Base-by-base conservation (phyloP, 106 monocot genomes). In the Allium fistulosum region DNA sequence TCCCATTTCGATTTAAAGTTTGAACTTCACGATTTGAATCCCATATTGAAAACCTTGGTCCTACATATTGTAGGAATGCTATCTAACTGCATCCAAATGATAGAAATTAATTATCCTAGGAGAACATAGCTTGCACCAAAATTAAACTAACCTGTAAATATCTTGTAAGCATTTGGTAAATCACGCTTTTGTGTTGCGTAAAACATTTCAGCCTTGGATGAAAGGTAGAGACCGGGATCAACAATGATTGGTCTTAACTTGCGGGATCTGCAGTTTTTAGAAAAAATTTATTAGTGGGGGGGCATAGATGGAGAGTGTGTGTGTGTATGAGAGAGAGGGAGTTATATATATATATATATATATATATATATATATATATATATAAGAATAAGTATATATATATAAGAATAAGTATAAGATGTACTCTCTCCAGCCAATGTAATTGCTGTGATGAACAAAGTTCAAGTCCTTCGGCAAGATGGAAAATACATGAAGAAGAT, bases 401-500 rank as follows among this genome's bases (percentile, higher is more conserved):
- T 22, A 22, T 0, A 22, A 22, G 22, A 22, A 68, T 49, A 15
- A 37, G 56, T 72, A 48, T 7, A 53, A 45, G 50, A 70, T 17
- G 55, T 92, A 97, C 96, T 92, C 89, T 84, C 77, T 86, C 84
- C 83, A 84, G 72, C 80, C 88, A 78, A 97, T 80, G 61, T 82
- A 75, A 79, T 84, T 89, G 58, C 86, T 76, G 67, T 92, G 96
- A 76, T 89, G 84, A 77, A 97, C 77, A 68, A 97, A 97, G 70
- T 92, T 92, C 51, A 92, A 80, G 79, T 92, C 87, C 68, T 57
- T 89, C 17, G 96, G 96, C 18, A 97, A 75, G 72, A 82, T 87
- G 22, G 96, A 88, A 26, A 97, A 84, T n/a, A 97, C 88, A 79
- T 97, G 96, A 48, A 97, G 92, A 55, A 97, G 85, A 83, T 97